Percentiles rank a stretch among this genome's conserved stretches.
Conservation (phyloP, 768 basidiomycete genomes). For the Naganishia friedmannii region DNA sequence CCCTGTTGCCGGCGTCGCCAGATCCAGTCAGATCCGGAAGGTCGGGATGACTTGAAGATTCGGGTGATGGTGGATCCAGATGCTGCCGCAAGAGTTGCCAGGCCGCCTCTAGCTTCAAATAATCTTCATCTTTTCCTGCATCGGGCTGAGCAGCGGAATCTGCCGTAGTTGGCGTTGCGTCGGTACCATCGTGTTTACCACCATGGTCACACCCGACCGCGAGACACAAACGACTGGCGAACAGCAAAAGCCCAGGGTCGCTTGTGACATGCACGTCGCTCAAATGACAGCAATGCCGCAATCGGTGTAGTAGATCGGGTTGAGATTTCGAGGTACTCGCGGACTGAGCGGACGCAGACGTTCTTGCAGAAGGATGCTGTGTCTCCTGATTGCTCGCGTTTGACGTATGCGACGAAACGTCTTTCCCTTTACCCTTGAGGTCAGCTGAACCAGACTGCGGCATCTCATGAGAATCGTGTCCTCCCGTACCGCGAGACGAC, state of each 20-base stretch:
- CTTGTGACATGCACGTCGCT: slow-evolving; percentile 48
- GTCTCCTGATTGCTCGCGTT: neutral
- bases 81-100: slow-evolving; percentile 42
- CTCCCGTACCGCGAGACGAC: slow-evolving; percentile 27
- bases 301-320: slow-evolving; percentile 46
- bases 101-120: slow-evolving; percentile 44
- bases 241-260: slow-evolving; percentile 49
- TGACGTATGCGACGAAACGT: neutral
- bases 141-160: slow-evolving; percentile 27
- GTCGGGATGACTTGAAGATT: neutral
- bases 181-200: slow-evolving; percentile 39
- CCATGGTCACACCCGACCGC: slow-evolving; percentile 42
- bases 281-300: slow-evolving; percentile 49
- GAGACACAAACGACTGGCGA: slow-evolving; percentile 48
- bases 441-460: neutral
- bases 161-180: neutral
- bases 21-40: slow-evolving; percentile 13
- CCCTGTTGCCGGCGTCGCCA: slow-evolving; percentile 26
- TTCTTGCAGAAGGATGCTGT: neutral
- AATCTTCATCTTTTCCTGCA: slow-evolving; percentile 26
- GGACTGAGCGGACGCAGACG: neutral
- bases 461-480: neutral
- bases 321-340: slow-evolving; percentile 26
- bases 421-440: slow-evolving; percentile 12
- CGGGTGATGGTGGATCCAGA: slow-evolving; percentile 36